Percentiles rank a stretch among this genome's conserved stretches.
Evolutionary conservation across 1,284 basidiomycete genomes (phyloP).

Genomic region (Hemileia vastatrix): DNA sequence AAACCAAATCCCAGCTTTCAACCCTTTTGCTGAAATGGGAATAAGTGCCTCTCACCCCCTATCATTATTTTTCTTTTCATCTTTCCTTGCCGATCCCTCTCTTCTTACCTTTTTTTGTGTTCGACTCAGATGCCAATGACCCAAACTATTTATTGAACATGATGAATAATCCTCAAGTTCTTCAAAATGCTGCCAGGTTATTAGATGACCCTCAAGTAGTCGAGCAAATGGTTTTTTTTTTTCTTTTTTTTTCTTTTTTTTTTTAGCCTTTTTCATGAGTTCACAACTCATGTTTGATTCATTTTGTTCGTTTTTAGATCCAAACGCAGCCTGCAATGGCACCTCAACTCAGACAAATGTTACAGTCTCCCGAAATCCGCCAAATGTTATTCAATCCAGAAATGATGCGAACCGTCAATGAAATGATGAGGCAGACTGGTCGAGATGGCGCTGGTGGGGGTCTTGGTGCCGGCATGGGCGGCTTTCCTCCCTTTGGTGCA

Average conservation of each 20-base stretch:
- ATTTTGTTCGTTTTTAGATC: no score
- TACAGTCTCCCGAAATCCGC: constrained; percentile 56
- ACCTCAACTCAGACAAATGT: constrained; percentile 66
- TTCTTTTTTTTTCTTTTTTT: background rate
- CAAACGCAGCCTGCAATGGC: constrained; percentile 62
- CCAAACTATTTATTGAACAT: constrained; percentile 23
- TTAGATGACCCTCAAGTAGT: constrained; percentile 60
- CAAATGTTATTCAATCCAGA: constrained; percentile 57
- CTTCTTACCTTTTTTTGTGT: no score
- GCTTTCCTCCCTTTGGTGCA: constrained; percentile 33
- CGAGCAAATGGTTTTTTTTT: constrained; percentile 53
- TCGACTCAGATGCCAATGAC: constrained; percentile 13
- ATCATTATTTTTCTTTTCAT: background rate
- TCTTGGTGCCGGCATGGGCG: constrained; percentile 29
- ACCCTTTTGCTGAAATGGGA: constrained; percentile 77
- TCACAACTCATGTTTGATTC: constrained; percentile 72
- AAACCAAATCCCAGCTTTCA: constrained; percentile 58
- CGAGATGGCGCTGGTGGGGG: constrained; percentile 32
- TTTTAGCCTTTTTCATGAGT: constrained; percentile 46
- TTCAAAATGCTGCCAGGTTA: constrained; percentile 14
- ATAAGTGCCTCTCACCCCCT: constrained; percentile 50
- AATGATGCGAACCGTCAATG: constrained; percentile 23
- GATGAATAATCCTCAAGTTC: constrained; percentile 22
- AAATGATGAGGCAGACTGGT: constrained; percentile 32
- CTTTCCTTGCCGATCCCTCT: constrained; percentile 48